Base-by-base conservation (phyloP, 129 eudicot genomes). In the Glebionis coronaria region DNA sequence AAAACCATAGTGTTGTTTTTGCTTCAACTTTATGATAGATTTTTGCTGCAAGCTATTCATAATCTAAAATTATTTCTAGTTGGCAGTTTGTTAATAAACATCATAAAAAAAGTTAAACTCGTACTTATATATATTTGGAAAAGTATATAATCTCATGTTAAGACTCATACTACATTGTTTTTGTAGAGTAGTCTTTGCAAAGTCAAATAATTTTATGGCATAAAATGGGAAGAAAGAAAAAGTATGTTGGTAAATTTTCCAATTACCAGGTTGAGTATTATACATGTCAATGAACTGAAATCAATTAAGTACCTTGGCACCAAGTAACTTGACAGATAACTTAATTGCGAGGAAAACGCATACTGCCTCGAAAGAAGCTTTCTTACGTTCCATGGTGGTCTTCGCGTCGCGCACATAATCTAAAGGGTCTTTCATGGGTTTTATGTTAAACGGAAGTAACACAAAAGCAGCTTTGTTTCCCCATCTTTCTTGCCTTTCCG, bases 1-100 rank as follows among this genome's bases (percentile, higher is more conserved):
- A 70, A 73, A 77, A 77, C 67, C 72, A 47, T 9, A 77, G 19
- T 63, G 81, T 77, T 31, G 81, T 77, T 53, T 65, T 71, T 8
- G 27, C 47, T 35, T 56, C 59, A 45, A 77, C 68, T 57, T 45
- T 70, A 3, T 29, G 27, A 51, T 47, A 35, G 50, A 75, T 5
- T 66, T 45, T 75, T 2, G 68, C 74, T 35, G 69, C 79, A 67
- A 28, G 63, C 79, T 74, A 2, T 23, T 23, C 1, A 23, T 23
- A 0, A 23, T 23, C 25, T 23, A 23, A 23, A 23, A 23, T 23
- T 2, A 23, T 23, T 54, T 51, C 40, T 9, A 25, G 4, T 10
- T 3, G 35, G 5, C 14, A 8, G 27, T 56, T 51, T 50, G 2
- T 2, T 19, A 55, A 53, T 23, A 53, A 53, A 14, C 20, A 53